Evolutionary conservation across 306 rosid genomes (phyloP).

Genomic region (cucumber (Cucumis sativus)): DNA sequence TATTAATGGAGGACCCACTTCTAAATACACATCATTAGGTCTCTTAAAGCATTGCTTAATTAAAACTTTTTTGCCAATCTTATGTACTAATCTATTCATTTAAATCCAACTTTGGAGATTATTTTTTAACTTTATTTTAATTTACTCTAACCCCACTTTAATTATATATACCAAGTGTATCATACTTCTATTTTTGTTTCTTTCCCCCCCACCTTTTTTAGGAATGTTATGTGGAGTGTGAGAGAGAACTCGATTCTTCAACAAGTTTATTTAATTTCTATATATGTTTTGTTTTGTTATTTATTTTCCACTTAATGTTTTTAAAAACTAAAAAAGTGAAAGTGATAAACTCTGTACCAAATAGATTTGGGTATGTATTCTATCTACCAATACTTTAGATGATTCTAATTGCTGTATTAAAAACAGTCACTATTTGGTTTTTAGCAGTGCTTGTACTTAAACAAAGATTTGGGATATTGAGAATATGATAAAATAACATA

Average conservation of each 20-base stretch:
- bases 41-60: slow-evolving; percentile 9
- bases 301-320: no score
- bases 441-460: neutral
- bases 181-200: neutral
- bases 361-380: no score
- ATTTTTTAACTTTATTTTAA: neutral
- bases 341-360: no score
- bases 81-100: neutral
- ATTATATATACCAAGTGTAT: neutral
- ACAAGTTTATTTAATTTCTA: no score
- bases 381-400: no score
- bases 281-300: no score
- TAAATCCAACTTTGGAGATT: neutral
- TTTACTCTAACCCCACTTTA: neutral
- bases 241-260: neutral
- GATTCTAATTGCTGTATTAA: no score
- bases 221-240: neutral
- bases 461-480: neutral
- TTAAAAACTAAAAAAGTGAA: no score
- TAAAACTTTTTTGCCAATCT: neutral
- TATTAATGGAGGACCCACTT: neutral
- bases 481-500: neutral
- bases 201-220: neutral
- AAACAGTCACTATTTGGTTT: neutral
- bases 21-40: slow-evolving; percentile 6